Percentiles rank a stretch among this genome's conserved stretches.
phyloP scores from a whole-genome alignment of 2,329 filamentous ascomycete genomes.

The Fusarium buharicum region DNA sequence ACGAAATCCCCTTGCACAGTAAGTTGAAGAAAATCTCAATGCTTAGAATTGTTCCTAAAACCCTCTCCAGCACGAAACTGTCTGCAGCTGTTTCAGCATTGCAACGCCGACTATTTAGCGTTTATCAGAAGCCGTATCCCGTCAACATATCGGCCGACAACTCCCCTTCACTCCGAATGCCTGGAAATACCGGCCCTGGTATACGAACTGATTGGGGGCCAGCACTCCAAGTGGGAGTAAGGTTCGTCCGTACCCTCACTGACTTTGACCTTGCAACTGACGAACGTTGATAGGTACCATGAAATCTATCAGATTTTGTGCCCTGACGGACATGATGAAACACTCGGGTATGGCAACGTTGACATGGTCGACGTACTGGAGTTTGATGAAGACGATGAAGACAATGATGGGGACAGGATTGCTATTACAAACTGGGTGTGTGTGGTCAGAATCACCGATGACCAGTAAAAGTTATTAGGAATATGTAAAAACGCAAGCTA shows the following conservation, averaged over 20 bases:
- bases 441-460: background rate
- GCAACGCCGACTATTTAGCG: conserved; percentile 6
- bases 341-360: background rate
- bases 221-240: conserved; percentile 23
- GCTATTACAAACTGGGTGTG: background rate
- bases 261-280: conserved; percentile 6
- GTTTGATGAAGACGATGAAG: conserved; percentile 18
- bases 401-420: background rate
- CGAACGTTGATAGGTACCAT: conserved; percentile 9
- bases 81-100: conserved; percentile 19
- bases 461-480: background rate
- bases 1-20: conserved; percentile 32
- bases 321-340: background rate
- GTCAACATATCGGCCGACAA: conserved; percentile 16
- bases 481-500: no score
- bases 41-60: background rate
- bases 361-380: conserved; percentile 24
- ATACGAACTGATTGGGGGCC: conserved; percentile 20
- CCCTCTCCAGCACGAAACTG: conserved; percentile 6
- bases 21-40: conserved; percentile 3
- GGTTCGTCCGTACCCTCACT: background rate
- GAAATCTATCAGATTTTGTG: conserved; percentile 15
- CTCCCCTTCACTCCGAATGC: conserved; percentile 12
- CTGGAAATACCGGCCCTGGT: conserved; percentile 28
- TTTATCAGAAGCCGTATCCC: conserved; percentile 6